Evolutionary conservation across 371 early-diverging fungal genomes (phyloP).

Genomic region (Rhizopus microsporus): DNA sequence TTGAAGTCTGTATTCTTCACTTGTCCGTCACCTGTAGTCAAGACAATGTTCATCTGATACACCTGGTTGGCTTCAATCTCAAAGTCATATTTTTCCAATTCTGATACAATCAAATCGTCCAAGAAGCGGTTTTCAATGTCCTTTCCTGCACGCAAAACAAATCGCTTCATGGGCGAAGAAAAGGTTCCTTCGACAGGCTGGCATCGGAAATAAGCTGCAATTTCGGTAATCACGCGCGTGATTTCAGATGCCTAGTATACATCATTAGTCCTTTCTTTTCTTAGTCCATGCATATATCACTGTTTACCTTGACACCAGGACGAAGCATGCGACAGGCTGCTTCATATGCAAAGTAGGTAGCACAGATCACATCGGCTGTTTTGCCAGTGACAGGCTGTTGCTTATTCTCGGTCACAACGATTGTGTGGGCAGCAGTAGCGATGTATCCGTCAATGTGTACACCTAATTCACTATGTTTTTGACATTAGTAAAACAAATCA

Average conservation of each 20-base stretch:
- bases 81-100: constrained; percentile 56
- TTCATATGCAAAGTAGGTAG: constrained; percentile 83
- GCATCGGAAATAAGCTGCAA: constrained; percentile 81
- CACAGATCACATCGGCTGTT: constrained; percentile 79
- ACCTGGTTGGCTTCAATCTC: constrained; percentile 84
- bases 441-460: constrained; percentile 94
- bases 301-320: constrained; percentile 68
- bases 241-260: constrained; percentile 62
- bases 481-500: background rate
- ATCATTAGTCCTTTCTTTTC: constrained; percentile 1
- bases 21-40: constrained; percentile 83
- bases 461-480: constrained; percentile 73
- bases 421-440: constrained; percentile 83
- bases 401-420: constrained; percentile 69
- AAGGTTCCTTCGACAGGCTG: constrained; percentile 86
- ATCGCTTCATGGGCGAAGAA: constrained; percentile 81
- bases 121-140: constrained; percentile 84
- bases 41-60: constrained; percentile 79
- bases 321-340: constrained; percentile 78
- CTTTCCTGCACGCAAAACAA: constrained; percentile 80
- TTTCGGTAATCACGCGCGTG: constrained; percentile 75
- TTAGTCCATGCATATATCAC: background rate
- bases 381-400: constrained; percentile 68
- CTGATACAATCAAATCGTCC: constrained; percentile 67
- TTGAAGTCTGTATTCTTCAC: constrained; percentile 65